Base-by-base conservation (phyloP, 345 rosid species). In the Euphorbia peplus region DNA sequence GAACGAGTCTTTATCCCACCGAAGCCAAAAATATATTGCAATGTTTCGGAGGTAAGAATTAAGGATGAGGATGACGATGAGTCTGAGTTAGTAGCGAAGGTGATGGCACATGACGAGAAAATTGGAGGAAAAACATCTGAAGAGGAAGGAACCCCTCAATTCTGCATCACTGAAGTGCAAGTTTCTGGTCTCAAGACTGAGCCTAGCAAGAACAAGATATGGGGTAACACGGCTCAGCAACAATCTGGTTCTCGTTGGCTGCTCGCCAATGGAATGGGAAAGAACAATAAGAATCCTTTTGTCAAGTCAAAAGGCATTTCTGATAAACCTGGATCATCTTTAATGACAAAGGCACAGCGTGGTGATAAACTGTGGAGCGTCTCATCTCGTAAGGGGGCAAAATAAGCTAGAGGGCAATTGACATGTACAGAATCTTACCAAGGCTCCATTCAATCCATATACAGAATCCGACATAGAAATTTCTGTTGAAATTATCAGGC, bases 161-260 rank as follows among this genome's bases (percentile, higher is more conserved):
- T 78, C 72, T 82, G 74, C 76, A 89, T 93, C 70, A 76, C 87
- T 41, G 97, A 90, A 80, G 92, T 90, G 8, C 98, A 87, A 69
- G 86, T 93, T 60, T 84, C 96, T 7, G 98, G 98, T 69, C 76
- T 88, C 63, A 86, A 85, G 82, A 70, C 86, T 39, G 92, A 88
- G 77, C 82, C 87, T 4, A 75, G 81, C 50, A 83, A 83, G 84
- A 88, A 83, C 76, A 86, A 90, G 70, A 78, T 83, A 8, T 89
- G 97, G 96, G 96, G 93, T 63, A 82, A 65, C 56, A 51, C 80
- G 52, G 64, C 74, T 16, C 96, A 89, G 83, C 85, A 88, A 76
- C 96, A 90, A 78, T 89, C 98, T 26, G 97, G 93, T 72, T 89
- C 96, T 41, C 92, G 98, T 35, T 93, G 98, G 97, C 79, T 87